Percentiles rank a stretch among this genome's conserved stretches.
Conservation (phyloP, 768 basidiomycete species). For the Pholiota conissans region DNA sequence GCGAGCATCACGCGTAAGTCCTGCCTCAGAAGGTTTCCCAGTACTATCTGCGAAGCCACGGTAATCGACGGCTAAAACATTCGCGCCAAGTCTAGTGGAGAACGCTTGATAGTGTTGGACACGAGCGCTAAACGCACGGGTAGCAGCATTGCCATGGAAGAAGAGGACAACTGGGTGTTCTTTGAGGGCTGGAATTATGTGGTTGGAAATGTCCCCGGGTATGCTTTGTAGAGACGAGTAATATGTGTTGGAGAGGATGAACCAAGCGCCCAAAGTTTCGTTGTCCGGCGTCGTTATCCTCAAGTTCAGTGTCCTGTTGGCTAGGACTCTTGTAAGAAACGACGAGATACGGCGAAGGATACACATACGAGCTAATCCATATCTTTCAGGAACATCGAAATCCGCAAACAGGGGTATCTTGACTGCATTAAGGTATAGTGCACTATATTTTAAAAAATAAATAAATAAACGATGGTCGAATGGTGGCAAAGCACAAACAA, state of each 20-base stretch:
- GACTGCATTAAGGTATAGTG: slow-evolving; percentile 64
- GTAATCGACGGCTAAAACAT: slow-evolving; percentile 88
- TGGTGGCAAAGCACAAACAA: neutral
- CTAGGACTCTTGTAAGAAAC: slow-evolving; percentile 33
- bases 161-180: slow-evolving; percentile 80
- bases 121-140: slow-evolving; percentile 67
- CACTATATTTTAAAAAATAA: slow-evolving; percentile 22
- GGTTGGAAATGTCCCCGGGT: slow-evolving; percentile 34
- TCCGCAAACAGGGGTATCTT: slow-evolving; percentile 62
- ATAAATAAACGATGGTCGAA: neutral
- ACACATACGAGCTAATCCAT: slow-evolving; percentile 75
- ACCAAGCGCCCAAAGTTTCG: slow-evolving; percentile 83
- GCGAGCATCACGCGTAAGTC: slow-evolving; percentile 70
- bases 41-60: slow-evolving; percentile 89
- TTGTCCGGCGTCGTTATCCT: slow-evolving; percentile 75
- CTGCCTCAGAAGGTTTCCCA: slow-evolving; percentile 74
- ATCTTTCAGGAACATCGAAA: slow-evolving; percentile 70
- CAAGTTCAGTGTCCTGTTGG: slow-evolving; percentile 77
- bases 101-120: slow-evolving; percentile 69
- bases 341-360: slow-evolving; percentile 4
- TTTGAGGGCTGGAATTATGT: slow-evolving; percentile 55
- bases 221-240: slow-evolving; percentile 51
- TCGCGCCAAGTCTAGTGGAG: slow-evolving; percentile 63
- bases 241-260: slow-evolving; percentile 66
- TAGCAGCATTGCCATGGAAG: slow-evolving; percentile 88